phyloP scores from a whole-genome alignment of 495 filamentous ascomycete species.

The Opeltia flavorubescens region DNA sequence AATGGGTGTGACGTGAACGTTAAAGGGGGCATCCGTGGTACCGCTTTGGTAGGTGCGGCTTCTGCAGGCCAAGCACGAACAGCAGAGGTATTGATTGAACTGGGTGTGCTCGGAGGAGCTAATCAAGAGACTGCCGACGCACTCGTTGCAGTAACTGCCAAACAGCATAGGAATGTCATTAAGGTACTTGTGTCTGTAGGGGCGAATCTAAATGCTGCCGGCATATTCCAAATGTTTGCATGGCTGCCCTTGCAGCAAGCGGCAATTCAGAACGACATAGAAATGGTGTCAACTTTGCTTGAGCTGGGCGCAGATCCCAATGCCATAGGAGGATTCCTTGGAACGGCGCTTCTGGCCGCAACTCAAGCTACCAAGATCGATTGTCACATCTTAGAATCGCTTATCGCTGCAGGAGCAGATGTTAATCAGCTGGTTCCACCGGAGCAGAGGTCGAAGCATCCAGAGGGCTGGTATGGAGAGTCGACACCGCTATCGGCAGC shows the following conservation, averaged over 20 bases:
- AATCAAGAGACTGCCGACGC: background rate
- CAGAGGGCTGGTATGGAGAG: background rate
- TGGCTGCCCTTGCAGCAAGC: background rate
- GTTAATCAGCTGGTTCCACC: background rate
- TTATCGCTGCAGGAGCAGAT: background rate
- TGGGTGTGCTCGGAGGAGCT: conserved; percentile 2
- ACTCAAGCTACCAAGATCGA: background rate
- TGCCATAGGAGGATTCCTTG: background rate
- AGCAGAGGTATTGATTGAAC: conserved; percentile 15
- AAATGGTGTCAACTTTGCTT: background rate
- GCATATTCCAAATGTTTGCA: background rate
- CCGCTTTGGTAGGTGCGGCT: conserved; percentile 17
- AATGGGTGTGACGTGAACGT: conserved; percentile 16
- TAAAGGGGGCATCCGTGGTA: conserved; percentile 11
- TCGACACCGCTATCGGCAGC: background rate
- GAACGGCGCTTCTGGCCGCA: background rate
- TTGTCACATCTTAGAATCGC: background rate
- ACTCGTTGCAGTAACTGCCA: conserved; percentile 6
- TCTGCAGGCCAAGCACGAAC: conserved; percentile 16
- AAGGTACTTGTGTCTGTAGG: background rate
- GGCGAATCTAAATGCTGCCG: conserved; percentile 1
- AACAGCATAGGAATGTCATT: conserved; percentile 2
- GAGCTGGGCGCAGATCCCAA: background rate
- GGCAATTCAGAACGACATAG: background rate
- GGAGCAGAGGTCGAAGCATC: background rate